Percentiles rank a stretch among this genome's conserved stretches.
These are phyloP conservation scores for Neofusicoccum kwambonambiense DNA, from an alignment of 2,329 filamentous ascomycete species.

Conservation along the genomic window DNA sequence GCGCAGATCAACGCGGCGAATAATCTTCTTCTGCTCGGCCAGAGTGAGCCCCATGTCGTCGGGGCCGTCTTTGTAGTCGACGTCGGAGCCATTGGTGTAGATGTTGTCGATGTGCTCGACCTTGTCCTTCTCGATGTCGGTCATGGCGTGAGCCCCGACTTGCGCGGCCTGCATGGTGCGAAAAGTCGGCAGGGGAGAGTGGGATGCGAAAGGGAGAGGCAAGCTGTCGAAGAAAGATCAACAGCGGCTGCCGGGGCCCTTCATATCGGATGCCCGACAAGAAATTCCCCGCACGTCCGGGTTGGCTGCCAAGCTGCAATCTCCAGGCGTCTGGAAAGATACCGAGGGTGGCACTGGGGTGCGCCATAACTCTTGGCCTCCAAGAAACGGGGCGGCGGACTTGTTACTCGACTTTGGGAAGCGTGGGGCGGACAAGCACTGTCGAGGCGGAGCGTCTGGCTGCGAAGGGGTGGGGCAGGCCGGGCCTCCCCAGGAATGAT, in stretches of 20 bases:
- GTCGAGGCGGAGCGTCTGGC: background rate
- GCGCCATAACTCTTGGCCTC: background rate
- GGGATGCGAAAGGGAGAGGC: background rate
- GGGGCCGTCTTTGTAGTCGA: background rate
- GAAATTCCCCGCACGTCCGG: constrained; percentile 6
- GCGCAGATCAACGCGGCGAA: constrained; percentile 64
- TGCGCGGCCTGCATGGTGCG: background rate
- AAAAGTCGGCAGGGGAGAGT: background rate
- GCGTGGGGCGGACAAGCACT: background rate
- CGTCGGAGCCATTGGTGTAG: constrained; percentile 7
- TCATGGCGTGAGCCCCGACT: background rate
- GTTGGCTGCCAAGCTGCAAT: background rate
- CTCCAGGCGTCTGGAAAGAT: constrained; percentile 5
- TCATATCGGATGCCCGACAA: constrained; percentile 2
- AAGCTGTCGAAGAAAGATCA: background rate
- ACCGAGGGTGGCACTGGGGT: constrained; percentile 5
- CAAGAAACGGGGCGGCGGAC: background rate
- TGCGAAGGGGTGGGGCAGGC: background rate
- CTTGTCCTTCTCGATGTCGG: constrained; percentile 10
- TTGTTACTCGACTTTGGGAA: background rate
- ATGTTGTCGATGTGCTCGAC: constrained; percentile 15
- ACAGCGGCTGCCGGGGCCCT: background rate
- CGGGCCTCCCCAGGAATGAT: background rate
- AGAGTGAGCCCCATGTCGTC: constrained; percentile 49
- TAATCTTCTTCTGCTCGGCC: constrained; percentile 65